Evolutionary conservation across 306 rosid species (phyloP).

Genomic region (Myrica gale): DNA sequence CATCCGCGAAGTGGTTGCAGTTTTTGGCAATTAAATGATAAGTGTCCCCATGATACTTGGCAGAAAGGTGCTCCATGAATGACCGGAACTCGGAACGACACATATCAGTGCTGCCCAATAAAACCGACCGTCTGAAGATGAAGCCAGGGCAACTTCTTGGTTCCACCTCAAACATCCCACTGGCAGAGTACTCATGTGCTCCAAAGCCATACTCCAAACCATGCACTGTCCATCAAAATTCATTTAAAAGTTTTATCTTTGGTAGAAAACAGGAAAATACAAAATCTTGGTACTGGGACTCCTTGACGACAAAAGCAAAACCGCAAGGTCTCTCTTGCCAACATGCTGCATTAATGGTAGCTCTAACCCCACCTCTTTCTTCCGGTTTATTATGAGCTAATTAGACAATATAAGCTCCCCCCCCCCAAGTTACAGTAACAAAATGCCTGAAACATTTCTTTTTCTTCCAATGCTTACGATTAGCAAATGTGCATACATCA

Average conservation of each 20-base stretch:
- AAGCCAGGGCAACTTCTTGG: slow-evolving; percentile 96
- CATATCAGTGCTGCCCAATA: slow-evolving; percentile 82
- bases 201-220: slow-evolving; percentile 89
- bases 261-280: slow-evolving; percentile 19
- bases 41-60: slow-evolving; percentile 84
- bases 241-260: slow-evolving; percentile 28
- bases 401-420: background rate
- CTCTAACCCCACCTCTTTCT: background rate
- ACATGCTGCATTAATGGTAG: background rate
- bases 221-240: slow-evolving; percentile 56
- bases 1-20: slow-evolving; percentile 92
- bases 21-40: slow-evolving; percentile 93
- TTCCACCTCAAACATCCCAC: slow-evolving; percentile 96
- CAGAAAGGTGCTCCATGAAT: slow-evolving; percentile 75
- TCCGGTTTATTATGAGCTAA: background rate
- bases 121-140: slow-evolving; percentile 74
- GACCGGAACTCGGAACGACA: slow-evolving; percentile 64
- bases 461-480: too few species aligned
- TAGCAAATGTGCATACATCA: too few species aligned
- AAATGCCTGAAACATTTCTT: too few species aligned
- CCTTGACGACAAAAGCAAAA: background rate
- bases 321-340: background rate
- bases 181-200: slow-evolving; percentile 82
- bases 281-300: background rate
- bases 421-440: background rate